A percentile compares a stretch with the other conserved stretches of the same genome.
phyloP scores from a whole-genome alignment of 495 filamentous ascomycete species.

The Tuber brumale region DNA sequence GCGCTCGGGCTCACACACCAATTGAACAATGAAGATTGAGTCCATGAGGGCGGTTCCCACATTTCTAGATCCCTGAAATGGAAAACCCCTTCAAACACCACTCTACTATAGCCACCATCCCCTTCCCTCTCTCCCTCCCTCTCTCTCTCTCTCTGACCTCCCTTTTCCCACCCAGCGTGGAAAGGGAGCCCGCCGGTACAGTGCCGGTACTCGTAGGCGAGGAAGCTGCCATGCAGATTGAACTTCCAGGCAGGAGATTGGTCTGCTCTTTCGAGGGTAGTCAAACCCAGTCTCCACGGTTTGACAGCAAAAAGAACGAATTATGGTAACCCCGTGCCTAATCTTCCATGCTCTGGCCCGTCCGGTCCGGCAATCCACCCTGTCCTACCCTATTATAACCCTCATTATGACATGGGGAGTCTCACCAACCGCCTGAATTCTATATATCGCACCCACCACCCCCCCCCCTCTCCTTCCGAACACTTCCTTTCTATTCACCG shows the following conservation, averaged over 20 bases:
- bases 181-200: background rate
- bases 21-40: background rate
- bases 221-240: background rate
- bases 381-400: background rate
- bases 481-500: slow-evolving; percentile 12
- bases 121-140: background rate
- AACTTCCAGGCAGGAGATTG: background rate
- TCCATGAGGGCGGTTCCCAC: background rate
- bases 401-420: slow-evolving; percentile 1
- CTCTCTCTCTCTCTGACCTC: too few species aligned
- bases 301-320: background rate
- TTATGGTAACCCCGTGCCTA: background rate
- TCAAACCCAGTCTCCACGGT: background rate
- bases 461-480: slow-evolving; percentile 9
- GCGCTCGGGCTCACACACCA: slow-evolving; percentile 1
- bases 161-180: too few species aligned
- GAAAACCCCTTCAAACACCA: background rate
- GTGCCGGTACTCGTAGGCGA: too few species aligned
- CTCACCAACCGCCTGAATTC: slow-evolving; percentile 17
- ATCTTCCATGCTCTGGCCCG: background rate
- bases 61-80: background rate
- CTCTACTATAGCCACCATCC: background rate
- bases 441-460: slow-evolving; percentile 35
- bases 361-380: background rate
- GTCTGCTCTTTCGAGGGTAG: background rate